Base-by-base conservation (phyloP, 495 filamentous ascomycete species). In the Podospora conica region DNA sequence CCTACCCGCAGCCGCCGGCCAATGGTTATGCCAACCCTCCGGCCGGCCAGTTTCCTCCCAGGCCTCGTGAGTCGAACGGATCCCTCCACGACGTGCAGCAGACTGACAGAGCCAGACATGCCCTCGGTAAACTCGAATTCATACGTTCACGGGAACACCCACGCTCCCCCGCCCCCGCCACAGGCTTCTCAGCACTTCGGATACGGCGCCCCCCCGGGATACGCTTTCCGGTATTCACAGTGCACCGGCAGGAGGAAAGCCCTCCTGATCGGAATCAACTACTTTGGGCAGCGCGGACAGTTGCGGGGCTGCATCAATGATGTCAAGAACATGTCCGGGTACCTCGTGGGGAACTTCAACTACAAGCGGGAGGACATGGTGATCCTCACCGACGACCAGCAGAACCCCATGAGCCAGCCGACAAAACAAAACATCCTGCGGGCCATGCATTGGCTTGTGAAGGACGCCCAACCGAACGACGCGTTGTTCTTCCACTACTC, bases 401-500 rank as follows among this genome's bases (percentile, higher is more conserved):
- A 96, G 75, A 94, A 96, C 70, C 92, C 92, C 18, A 96, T 96
- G 90, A 96, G 91, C 77, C 92, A 96, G 76, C 95, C 95, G 18
- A 97, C 93, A 1, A 97, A 97, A 77, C 89, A 90, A 63, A 98
- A 98, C 72, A 97, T 98, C 64, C 78, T 98, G 25, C 86, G 96
- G 21, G 95, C 95, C 22, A 98, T 98, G 95, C 94, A 97, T 76
- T 98, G 95, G 95, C 81, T 98, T 27, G 92, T 98, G 48, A 97
- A 96, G 77, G 94, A 96, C 75, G 94, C 94, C 21, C 85, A 84
- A 62, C 91, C 95, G 0, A 96, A 97, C 73, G 95, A 98, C 73
- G 96, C 95, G 12, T 83, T 98, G 40, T 98, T 98, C 80, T 97
- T 98, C 81, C 95, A 98, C 76, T 98, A 97, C 75, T 98, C 95